Evolutionary conservation across 768 basidiomycete species (phyloP).

Genomic region (Favolaschia claudopus): DNA sequence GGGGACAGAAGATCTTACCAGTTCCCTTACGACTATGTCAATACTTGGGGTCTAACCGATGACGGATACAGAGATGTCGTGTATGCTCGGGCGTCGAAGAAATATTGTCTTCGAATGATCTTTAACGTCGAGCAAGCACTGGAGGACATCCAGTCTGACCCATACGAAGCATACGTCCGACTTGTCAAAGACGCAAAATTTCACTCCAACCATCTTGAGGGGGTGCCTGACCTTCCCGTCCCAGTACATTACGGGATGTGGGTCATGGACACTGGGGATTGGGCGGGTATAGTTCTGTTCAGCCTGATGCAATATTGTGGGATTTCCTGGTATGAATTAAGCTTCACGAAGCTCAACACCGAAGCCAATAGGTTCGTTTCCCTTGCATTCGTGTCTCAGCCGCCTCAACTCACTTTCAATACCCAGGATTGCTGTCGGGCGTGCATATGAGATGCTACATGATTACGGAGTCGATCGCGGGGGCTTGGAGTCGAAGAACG

Average conservation of each 20-base stretch:
- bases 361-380: no score
- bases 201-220: conserved; percentile 1
- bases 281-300: conserved; percentile 11
- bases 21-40: not conserved
- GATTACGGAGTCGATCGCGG: no score
- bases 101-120: conserved; percentile 3
- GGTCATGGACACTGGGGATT: conserved; percentile 6
- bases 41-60: not conserved
- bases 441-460: no score
- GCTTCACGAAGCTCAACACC: not conserved
- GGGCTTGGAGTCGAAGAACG: no score
- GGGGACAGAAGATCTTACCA: not conserved
- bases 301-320: conserved; percentile 11
- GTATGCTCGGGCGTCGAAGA: no score
- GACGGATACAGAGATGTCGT: no score
- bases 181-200: conserved; percentile 9
- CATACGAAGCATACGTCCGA: not conserved
- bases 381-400: no score
- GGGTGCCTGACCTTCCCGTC: not conserved
- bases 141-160: not conserved
- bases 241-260: conserved; percentile 15
- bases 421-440: no score
- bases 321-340: not conserved
- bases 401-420: no score
- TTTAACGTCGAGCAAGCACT: not conserved